phyloP scores from a whole-genome alignment of 768 basidiomycete genomes.

The Porphyrellus cyaneotinctus region DNA sequence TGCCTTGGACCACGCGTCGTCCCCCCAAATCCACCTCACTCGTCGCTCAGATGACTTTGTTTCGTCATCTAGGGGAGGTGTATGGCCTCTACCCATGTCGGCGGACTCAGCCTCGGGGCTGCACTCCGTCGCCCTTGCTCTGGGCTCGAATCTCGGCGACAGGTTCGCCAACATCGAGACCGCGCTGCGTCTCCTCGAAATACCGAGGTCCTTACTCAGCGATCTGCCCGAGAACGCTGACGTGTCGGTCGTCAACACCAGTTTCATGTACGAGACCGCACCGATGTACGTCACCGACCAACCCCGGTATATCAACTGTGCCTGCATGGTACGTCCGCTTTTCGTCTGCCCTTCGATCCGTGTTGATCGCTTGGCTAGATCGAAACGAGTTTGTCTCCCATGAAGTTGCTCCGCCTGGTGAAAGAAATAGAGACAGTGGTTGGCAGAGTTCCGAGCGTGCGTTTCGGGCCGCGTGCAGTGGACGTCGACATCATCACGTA shows the following conservation, averaged over 20 bases:
- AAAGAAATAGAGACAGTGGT: conserved; percentile 72
- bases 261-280: conserved; percentile 87
- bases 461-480: conserved; percentile 84
- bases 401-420: conserved; percentile 52
- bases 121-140: conserved; percentile 60
- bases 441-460: conserved; percentile 73
- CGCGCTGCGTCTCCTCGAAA: conserved; percentile 70
- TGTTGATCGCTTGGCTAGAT: conserved; percentile 39
- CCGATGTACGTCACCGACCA: conserved; percentile 97
- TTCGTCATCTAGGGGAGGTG: too few species aligned
- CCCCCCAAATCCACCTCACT: conserved; percentile 58
- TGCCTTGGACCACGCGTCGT: conserved; percentile 63
- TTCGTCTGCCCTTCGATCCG: background rate
- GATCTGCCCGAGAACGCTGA: conserved; percentile 21
- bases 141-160: conserved; percentile 92
- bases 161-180: conserved; percentile 75
- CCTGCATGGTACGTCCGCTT: conserved; percentile 66
- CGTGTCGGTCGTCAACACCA: conserved; percentile 62
- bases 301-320: conserved; percentile 83
- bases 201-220: conserved; percentile 32
- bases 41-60: conserved; percentile 42
- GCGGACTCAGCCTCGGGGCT: background rate
- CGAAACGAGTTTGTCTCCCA: conserved; percentile 64
- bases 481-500: conserved; percentile 89
- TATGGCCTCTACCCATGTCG: too few species aligned